These are phyloP conservation scores for Talaromyces sp. DNA, from an alignment of 2,329 filamentous ascomycete genomes.

Conservation along the genomic window DNA sequence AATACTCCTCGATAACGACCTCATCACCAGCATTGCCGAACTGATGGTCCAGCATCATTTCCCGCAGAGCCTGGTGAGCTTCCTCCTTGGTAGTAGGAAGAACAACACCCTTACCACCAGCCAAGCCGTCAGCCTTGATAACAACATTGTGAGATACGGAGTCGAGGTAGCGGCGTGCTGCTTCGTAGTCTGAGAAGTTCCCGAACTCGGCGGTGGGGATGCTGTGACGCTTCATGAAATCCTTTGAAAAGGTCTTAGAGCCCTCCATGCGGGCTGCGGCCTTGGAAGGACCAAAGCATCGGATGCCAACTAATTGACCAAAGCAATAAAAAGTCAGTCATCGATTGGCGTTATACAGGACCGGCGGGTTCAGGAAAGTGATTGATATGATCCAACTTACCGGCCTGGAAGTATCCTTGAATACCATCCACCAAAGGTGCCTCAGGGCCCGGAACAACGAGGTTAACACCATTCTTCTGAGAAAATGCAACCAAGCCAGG, in stretches of 20 bases:
- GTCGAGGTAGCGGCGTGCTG: slow-evolving; percentile 74
- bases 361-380: not conserved
- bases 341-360: not conserved
- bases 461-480: slow-evolving; percentile 70
- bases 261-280: slow-evolving; percentile 89
- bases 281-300: slow-evolving; percentile 82
- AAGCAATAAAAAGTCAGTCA: slow-evolving; percentile 10
- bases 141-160: slow-evolving; percentile 73
- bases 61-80: slow-evolving; percentile 76
- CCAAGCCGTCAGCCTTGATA: slow-evolving; percentile 90
- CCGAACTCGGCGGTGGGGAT: slow-evolving; percentile 91
- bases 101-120: slow-evolving; percentile 94
- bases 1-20: slow-evolving; percentile 93
- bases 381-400: slow-evolving; percentile 34
- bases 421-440: slow-evolving; percentile 91
- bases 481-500: slow-evolving; percentile 74
- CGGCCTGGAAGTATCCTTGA: slow-evolving; percentile 74
- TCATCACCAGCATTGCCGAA: slow-evolving; percentile 87
- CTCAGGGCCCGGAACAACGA: slow-evolving; percentile 89
- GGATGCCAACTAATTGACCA: slow-evolving; percentile 63
- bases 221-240: slow-evolving; percentile 90
- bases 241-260: slow-evolving; percentile 95
- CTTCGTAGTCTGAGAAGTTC: slow-evolving; percentile 79
- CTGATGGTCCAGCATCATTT: slow-evolving; percentile 86
- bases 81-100: slow-evolving; percentile 81